A percentile compares a stretch with the other conserved stretches of the same genome.
These are phyloP conservation scores for Rheum nobile DNA, from an alignment of 148 eudicot species.

Conservation along the genomic window DNA sequence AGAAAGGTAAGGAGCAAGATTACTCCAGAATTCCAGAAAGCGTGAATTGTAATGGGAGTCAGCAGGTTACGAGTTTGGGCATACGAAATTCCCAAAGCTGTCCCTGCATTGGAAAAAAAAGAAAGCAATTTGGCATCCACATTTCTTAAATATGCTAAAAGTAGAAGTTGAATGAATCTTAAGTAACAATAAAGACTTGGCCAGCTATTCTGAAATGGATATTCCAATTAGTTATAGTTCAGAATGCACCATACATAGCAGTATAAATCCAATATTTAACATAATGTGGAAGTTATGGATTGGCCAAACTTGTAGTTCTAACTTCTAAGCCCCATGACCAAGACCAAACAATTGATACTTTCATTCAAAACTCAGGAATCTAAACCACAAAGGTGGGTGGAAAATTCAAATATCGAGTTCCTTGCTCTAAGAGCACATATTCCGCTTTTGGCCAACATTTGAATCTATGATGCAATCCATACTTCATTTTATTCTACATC, in stretches of 20 bases:
- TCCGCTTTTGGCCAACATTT: not conserved
- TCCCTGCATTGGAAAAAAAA: constrained; percentile 30
- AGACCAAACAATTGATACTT: not conserved
- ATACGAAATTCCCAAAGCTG: constrained; percentile 79
- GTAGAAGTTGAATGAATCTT: not conserved
- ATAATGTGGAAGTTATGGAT: not conserved
- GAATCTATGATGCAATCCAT: not conserved
- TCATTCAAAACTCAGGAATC: not conserved
- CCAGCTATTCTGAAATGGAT: not conserved
- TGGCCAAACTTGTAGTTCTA: not conserved
- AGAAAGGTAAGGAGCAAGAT: constrained; percentile 88
- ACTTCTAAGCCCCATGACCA: not conserved
- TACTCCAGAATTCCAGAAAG: constrained; percentile 94
- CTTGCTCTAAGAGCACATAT: not conserved
- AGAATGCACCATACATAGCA: not conserved
- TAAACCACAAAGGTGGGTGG: not conserved
- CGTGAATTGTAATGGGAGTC: constrained; percentile 80
- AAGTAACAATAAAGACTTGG: not conserved
- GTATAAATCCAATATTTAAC: not conserved
- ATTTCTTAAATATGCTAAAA: not conserved
- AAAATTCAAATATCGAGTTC: not conserved
- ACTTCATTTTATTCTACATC: not conserved
- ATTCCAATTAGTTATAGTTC: not conserved
- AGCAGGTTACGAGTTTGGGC: constrained; percentile 96
- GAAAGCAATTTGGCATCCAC: not conserved